A percentile compares a stretch with the other conserved stretches of the same genome.
Conservation (phyloP, 176 grass and related monocot species). For the Musa acuminata region DNA sequence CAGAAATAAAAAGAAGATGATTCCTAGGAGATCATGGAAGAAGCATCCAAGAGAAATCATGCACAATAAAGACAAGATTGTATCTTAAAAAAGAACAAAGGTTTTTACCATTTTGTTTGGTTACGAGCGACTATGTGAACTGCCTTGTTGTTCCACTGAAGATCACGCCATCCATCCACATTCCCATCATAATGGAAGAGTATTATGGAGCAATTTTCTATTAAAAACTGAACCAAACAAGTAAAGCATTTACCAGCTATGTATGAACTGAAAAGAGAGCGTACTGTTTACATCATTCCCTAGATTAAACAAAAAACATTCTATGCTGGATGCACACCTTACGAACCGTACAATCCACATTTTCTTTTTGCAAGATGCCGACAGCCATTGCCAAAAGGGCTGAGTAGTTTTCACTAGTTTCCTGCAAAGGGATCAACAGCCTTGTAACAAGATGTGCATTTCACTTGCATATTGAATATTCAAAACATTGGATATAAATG, state of each 20-base stretch:
- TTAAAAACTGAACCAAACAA: constrained; percentile 51
- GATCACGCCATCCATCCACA: constrained; percentile 76
- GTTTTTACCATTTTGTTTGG: constrained; percentile 85
- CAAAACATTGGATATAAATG: not conserved
- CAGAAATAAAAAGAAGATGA: not conserved
- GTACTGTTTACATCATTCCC: too few relatives aligned
- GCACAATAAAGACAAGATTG: not conserved
- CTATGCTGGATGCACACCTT: constrained; percentile 39
- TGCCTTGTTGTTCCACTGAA: constrained; percentile 74
- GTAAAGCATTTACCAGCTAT: constrained; percentile 9
- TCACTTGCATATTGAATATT: not conserved
- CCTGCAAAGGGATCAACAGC: constrained; percentile 24
- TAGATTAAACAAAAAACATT: too few relatives aligned
- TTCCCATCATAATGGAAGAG: constrained; percentile 97
- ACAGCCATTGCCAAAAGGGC: constrained; percentile 89
- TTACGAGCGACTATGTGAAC: constrained; percentile 81
- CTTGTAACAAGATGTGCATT: not conserved
- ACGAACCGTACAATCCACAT: constrained; percentile 61
- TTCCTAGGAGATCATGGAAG: not conserved
- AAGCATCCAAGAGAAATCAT: not conserved
- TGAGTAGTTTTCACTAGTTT: constrained; percentile 33
- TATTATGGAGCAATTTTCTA: constrained; percentile 71
- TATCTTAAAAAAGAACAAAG: not conserved
- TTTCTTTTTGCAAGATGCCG: constrained; percentile 80
- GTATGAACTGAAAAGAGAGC: not conserved